Percentiles rank a stretch among this genome's conserved stretches.
phyloP scores from a whole-genome alignment of 2,329 filamentous ascomycete genomes.

The Talaromyces pinophilus region DNA sequence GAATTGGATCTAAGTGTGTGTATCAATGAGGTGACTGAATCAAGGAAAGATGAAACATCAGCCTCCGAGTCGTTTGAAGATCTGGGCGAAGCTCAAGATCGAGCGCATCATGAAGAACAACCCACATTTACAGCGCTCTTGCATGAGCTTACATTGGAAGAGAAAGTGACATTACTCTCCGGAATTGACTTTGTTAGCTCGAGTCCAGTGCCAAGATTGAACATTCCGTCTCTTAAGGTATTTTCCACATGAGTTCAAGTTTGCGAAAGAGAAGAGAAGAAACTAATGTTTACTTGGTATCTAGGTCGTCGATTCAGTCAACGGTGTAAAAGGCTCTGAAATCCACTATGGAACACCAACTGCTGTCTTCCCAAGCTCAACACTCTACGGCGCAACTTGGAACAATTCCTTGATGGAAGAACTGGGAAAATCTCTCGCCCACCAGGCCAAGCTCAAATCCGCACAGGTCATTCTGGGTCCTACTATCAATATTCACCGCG shows the following conservation, averaged over 20 bases:
- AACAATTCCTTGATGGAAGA: conserved; percentile 68
- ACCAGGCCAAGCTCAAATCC: conserved; percentile 71
- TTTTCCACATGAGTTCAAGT: background rate
- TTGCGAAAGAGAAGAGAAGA: background rate
- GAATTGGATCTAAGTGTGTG: background rate
- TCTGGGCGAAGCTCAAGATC: background rate
- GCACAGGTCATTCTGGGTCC: conserved; percentile 73
- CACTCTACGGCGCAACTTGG: conserved; percentile 77
- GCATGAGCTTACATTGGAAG: conserved; percentile 17
- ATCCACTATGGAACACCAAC: conserved; percentile 70
- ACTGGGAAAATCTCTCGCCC: conserved; percentile 69
- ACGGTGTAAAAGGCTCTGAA: conserved; percentile 66
- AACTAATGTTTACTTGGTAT: background rate
- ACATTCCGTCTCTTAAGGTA: conserved; percentile 19
- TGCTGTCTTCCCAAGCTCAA: conserved; percentile 76
- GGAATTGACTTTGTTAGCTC: conserved; percentile 19
- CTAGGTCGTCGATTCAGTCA: conserved; percentile 33
- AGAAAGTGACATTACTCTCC: conserved; percentile 22
- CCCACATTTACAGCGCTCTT: background rate
- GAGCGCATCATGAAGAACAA: background rate
- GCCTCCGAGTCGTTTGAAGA: background rate
- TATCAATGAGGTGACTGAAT: background rate
- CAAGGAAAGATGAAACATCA: background rate
- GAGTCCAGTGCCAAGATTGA: conserved; percentile 14
- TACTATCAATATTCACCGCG: conserved; percentile 78